phyloP scores from a whole-genome alignment of 208 protist genomes.

The Trichomonas vaginalis region DNA sequence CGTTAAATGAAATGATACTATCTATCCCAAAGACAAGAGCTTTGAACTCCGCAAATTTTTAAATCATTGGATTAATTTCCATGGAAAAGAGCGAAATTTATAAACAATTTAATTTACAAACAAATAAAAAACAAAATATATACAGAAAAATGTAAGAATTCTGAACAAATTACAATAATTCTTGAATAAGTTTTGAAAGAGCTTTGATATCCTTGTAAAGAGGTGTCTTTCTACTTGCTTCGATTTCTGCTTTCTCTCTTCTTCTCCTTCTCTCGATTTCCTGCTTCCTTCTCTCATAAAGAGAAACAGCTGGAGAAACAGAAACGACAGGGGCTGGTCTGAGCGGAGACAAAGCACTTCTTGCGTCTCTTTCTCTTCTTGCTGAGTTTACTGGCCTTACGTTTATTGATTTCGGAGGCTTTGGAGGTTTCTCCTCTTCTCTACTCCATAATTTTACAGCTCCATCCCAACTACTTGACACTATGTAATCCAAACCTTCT shows the following conservation, averaged over 20 bases:
- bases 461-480: neutral
- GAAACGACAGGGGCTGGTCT: neutral
- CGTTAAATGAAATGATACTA: too few relatives aligned
- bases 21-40: too few relatives aligned
- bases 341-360: neutral
- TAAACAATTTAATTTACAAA: neutral
- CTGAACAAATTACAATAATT: neutral
- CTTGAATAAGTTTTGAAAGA: neutral
- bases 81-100: too few relatives aligned
- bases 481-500: neutral
- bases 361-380: neutral
- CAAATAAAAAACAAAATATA: neutral
- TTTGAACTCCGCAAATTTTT: too few relatives aligned
- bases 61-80: too few relatives aligned
- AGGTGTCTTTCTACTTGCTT: neutral
- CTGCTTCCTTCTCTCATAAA: neutral
- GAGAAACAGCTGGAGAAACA: neutral
- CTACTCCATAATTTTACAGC: neutral
- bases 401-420: neutral
- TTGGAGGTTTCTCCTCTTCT: neutral
- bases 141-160: neutral
- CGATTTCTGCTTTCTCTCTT: neutral
- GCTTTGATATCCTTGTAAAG: neutral
- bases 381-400: neutral
- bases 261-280: constrained; percentile 7